A percentile compares a stretch with the other conserved stretches of the same genome.
phyloP scores from a whole-genome alignment of 2,329 filamentous ascomycete genomes.

The Pseudogymnoascus sp. region DNA sequence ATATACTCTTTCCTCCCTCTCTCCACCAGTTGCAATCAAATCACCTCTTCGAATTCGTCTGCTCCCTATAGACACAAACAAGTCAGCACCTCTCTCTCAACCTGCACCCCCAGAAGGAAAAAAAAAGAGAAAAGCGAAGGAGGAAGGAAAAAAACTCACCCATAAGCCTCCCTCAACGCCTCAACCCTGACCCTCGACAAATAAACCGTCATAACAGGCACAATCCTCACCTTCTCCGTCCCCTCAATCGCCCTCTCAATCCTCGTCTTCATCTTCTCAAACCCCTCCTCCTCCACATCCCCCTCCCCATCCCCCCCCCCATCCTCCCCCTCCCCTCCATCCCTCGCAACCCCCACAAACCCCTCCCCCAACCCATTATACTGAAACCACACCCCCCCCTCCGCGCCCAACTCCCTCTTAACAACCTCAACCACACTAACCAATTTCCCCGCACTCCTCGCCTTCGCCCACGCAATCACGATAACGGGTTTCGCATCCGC shows the following conservation, averaged over 20 bases:
- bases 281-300: conserved; percentile 35
- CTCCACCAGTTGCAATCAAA: neutral
- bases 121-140: neutral
- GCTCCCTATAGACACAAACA: neutral
- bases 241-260: conserved; percentile 46
- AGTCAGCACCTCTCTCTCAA: neutral
- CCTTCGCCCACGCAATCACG: conserved; percentile 32
- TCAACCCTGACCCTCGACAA: conserved; percentile 45
- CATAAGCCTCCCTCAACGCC: conserved; percentile 40
- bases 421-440: conserved; percentile 59
- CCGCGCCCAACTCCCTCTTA: conserved; percentile 45
- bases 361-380: conserved; percentile 27
- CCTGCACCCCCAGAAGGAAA: too few relatives aligned
- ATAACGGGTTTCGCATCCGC: conserved; percentile 28
- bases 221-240: conserved; percentile 34
- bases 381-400: conserved; percentile 34
- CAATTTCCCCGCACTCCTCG: conserved; percentile 47
- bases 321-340: conserved; percentile 15
- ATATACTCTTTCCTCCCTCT: neutral
- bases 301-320: conserved; percentile 35
- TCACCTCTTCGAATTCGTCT: conserved; percentile 8
- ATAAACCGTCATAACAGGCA: conserved; percentile 52
- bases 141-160: conserved; percentile 19
- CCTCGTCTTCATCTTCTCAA: conserved; percentile 49
- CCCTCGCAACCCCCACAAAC: conserved; percentile 13